Base-by-base conservation (phyloP, 2,329 filamentous ascomycete genomes). In the Fusarium sp. region DNA sequence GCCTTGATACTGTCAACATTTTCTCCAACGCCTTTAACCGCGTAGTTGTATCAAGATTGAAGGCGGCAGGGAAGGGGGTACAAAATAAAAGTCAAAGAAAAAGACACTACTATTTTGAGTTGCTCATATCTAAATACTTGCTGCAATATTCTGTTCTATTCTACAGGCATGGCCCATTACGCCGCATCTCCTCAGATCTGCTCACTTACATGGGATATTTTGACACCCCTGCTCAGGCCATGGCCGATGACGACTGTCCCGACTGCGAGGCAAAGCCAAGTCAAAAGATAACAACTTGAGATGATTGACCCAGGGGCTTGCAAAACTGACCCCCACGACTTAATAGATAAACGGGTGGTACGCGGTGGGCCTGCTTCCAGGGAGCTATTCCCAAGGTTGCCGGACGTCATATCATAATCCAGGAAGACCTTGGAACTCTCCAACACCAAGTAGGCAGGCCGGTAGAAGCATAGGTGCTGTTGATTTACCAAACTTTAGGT, bases 11-110 rank as follows among this genome's bases (percentile, higher is more conserved):
- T 29, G 41, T 58, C 39, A 35, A 21, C 23, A 44, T 36, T 46
- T 61, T 35, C n/a, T n/a, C 31, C 13, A 49, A 50, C 35, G 47
- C 50, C 50, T 62, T 49, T 55, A 49, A 49, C 53, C 53, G 49
- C 33, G 44, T 39, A 47, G 29, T 57, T 44, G 42, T 50, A n/a
- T 25, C 32, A 25, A 47, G 21, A 54, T 32, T 33, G 32, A 43
- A 49, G 4, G 19, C 3, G 19, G 19, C 19, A 4, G 19, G 19
- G 19, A 3, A 19, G 4, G 19, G 19, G 19, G 19, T 19, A 4
- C 19, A 19, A 19, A 19, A 19, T 19, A 19, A 19, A 19, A 19
- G 3, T 19, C 19, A 19, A 4, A 19, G 19, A 19, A 19, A 19
- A 19, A 19, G 19, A 19, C 19, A 3, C 19, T 4, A 19, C 3